Evolutionary conservation across 225 moss, liverwort and hornwort species (phyloP), one percentile per base, ranked within the genome.

Genomic region (Antitrichia curtipendula): DNA sequence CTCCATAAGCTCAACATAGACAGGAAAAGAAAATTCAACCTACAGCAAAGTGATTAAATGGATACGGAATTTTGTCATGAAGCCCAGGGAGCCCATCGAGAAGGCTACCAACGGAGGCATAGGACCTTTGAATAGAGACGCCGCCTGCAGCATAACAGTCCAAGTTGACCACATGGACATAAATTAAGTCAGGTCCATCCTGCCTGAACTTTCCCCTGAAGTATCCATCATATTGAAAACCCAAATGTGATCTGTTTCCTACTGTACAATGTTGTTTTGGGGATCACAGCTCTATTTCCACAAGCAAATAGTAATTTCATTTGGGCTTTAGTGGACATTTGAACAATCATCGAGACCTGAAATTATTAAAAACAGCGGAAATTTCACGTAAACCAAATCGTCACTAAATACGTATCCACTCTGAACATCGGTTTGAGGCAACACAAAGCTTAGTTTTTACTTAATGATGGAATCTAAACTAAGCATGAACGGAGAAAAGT

Each of bases 41-140:
- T 69, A 81, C 25, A 82, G 80, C 69, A 86, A 77, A 79, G 70
- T 49, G 47, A 79, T 59, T 56, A 75, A 85, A 76, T 86, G 94
- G 96, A 96, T 98, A 98, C 98, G 96, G 90, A 98, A 98, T 86
- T 94, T 94, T 75, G 98, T 98, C 98, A 98, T 96, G 86, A 98
- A 98, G 62, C 98, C 98, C 28, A 98, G 93, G 56, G 98, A 98
- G 65, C 98, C 98, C 98, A 98, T 98, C 58, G 98, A 96, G 90
- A 98, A 98, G 81, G 98, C 94, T 76, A 98, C 93, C 83, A 98
- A 84, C 22, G 98, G 98, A 91, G 98, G 98, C 90, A 98, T 92
- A 80, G 98, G 94, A 84, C 98, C 98, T 93, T 94, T 95, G 94
- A 98, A 98, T 90, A 96, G 89, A 62, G 96, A 95, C 81, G 96